phyloP scores from a whole-genome alignment of 805 yeast species.

The Starmera amethionina region DNA sequence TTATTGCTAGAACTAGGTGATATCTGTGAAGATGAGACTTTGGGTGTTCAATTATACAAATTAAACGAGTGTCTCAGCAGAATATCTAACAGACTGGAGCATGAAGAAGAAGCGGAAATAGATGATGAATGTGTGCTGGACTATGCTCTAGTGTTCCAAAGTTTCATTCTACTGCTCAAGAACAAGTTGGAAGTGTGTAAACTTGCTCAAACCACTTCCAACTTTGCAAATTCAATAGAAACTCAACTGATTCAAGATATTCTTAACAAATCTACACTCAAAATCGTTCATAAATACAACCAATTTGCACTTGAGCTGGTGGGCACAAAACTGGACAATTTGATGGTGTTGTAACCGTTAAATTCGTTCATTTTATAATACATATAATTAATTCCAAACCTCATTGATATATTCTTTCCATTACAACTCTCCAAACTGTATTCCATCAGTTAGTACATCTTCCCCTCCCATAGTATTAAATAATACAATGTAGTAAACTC shows the following conservation, averaged over 20 bases:
- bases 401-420: no score
- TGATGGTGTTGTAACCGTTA: no score
- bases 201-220: not conserved
- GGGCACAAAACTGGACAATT: no score
- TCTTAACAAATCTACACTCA: slow-evolving; percentile 6
- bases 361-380: no score
- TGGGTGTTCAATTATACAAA: slow-evolving; percentile 11
- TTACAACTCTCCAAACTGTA: no score
- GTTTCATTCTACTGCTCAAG: slow-evolving; percentile 4
- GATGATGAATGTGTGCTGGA: not conserved
- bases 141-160: not conserved
- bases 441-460: no score
- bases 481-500: no score
- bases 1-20: no score
- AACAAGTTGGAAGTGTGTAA: slow-evolving; percentile 8
- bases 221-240: slow-evolving; percentile 4
- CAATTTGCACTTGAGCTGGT: no score
- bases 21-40: not conserved
- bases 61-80: slow-evolving; percentile 18
- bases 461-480: no score
- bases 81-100: slow-evolving; percentile 4
- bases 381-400: no score
- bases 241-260: slow-evolving; percentile 12
- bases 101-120: not conserved
- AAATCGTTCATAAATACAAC: no score